Percentiles rank a stretch among this genome's conserved stretches.
phyloP scores from a whole-genome alignment of 177 flowering plant genomes.

The Vitis hybrid region DNA sequence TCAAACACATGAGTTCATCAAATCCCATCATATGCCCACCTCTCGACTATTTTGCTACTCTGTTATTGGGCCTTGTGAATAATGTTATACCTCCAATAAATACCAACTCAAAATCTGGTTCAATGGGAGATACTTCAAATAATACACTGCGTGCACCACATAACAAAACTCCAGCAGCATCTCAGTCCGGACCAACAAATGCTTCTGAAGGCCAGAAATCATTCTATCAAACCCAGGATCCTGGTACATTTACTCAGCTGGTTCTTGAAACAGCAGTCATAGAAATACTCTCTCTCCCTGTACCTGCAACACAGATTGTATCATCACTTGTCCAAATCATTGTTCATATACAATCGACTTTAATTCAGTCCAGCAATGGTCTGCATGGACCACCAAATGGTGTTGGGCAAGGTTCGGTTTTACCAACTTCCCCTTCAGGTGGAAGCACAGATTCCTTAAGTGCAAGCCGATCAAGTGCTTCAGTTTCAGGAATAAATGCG shows the following conservation, averaged over 20 bases:
- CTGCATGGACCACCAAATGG: conserved; percentile 58
- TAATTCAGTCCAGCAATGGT: conserved; percentile 83
- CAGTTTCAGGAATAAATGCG: conserved; percentile 63
- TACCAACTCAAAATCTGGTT: conserved; percentile 58
- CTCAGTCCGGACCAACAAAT: conserved; percentile 54
- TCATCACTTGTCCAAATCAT: conserved; percentile 85
- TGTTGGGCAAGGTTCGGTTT: conserved; percentile 61
- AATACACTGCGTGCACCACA: conserved; percentile 45
- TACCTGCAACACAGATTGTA: conserved; percentile 75
- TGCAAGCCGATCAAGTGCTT: conserved; percentile 67
- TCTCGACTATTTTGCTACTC: conserved; percentile 82
- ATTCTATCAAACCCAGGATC: conserved; percentile 94
- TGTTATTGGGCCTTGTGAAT: conserved; percentile 78
- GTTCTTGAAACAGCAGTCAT: conserved; percentile 93
- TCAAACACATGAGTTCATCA: conserved; percentile 68
- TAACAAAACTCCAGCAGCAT: conserved; percentile 48
- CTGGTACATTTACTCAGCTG: conserved; percentile 94
- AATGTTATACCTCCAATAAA: conserved; percentile 82
- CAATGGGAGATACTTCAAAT: conserved; percentile 49
- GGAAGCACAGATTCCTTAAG: conserved; percentile 91
- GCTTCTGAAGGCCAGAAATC: conserved; percentile 71
- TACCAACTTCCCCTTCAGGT: conserved; percentile 96
- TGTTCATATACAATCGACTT: conserved; percentile 85
- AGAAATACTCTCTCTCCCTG: conserved; percentile 91
- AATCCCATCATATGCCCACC: conserved; percentile 82